Conservation (phyloP, 441 rosid genomes). For the Codiaeum variegatum region DNA sequence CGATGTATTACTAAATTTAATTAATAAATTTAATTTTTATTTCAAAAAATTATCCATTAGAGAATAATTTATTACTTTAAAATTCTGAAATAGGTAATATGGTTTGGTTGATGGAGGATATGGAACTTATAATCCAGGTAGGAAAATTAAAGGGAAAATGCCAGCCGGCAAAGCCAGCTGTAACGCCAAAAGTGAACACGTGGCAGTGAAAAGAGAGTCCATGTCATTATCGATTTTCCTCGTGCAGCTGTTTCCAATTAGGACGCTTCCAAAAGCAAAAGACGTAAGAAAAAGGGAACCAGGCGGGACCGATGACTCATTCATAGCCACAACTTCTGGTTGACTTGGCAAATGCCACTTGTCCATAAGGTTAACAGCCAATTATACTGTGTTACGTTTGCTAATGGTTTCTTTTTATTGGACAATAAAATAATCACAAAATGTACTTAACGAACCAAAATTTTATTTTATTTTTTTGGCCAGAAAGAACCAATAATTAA, state of each 20-base stretch:
- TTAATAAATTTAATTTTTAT: too few species aligned
- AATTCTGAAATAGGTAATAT: too few species aligned
- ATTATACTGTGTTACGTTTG: neutral
- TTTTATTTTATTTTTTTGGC: too few species aligned
- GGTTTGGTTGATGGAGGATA: too few species aligned
- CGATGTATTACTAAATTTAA: too few species aligned
- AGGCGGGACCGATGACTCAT: neutral
- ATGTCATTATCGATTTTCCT: neutral
- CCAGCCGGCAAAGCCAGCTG: neutral
- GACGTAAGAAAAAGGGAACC: neutral
- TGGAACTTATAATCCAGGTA: neutral
- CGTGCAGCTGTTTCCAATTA: neutral
- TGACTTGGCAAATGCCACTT: slow-evolving; percentile 1
- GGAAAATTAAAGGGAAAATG: neutral
- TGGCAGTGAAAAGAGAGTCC: neutral
- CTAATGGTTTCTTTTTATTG: neutral
- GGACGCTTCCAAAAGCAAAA: neutral
- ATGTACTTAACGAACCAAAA: too few species aligned
- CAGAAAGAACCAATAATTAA: too few species aligned
- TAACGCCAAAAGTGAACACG: neutral
- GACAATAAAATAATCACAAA: neutral
- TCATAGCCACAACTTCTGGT: neutral
- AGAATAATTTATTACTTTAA: too few species aligned
- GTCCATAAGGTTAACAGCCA: neutral
- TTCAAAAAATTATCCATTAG: too few species aligned